Evolutionary conservation across 768 basidiomycete species (phyloP).

Genomic region (Tylopilus rubrobrunneus): DNA sequence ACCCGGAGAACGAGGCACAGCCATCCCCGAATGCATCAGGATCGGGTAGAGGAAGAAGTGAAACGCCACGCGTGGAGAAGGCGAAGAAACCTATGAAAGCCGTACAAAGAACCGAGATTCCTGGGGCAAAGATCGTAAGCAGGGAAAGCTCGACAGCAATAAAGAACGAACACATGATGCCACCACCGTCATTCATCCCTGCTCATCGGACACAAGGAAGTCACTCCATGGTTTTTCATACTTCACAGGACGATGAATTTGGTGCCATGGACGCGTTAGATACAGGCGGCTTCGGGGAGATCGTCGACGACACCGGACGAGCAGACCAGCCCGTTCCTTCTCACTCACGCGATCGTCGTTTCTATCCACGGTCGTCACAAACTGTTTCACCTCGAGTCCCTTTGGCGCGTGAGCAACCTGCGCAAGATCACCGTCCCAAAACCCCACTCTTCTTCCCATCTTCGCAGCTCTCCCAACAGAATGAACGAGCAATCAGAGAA

Average conservation of each 20-base stretch:
- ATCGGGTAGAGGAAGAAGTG: slow-evolving; percentile 18
- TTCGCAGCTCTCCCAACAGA: slow-evolving; percentile 60
- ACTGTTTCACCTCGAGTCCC: slow-evolving; percentile 5
- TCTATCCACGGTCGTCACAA: slow-evolving; percentile 26
- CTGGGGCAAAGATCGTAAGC: slow-evolving; percentile 2
- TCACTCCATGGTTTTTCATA: slow-evolving; percentile 9
- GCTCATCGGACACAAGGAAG: slow-evolving; percentile 12
- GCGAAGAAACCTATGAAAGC: slow-evolving; percentile 37
- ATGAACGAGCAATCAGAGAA: slow-evolving; percentile 48
- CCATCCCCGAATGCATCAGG: slow-evolving; percentile 28
- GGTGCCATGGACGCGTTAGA: slow-evolving; percentile 10
- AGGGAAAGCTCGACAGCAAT: slow-evolving; percentile 13
- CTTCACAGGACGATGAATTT: slow-evolving; percentile 17
- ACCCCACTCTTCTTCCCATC: slow-evolving; percentile 41
- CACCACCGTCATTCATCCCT: slow-evolving; percentile 32
- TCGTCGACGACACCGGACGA: slow-evolving; percentile 2
- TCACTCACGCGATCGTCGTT: slow-evolving; percentile 15
- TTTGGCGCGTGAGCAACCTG: neutral
- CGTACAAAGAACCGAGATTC: slow-evolving; percentile 29
- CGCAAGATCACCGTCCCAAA: slow-evolving; percentile 8
- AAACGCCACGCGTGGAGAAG: slow-evolving; percentile 46
- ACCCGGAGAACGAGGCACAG: slow-evolving; percentile 21
- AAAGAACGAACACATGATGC: slow-evolving; percentile 35
- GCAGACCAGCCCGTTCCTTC: slow-evolving; percentile 1
- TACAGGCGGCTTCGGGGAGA: neutral